phyloP scores from a whole-genome alignment of 352 stramenopile species.

The Globisporangium echinulatum region DNA sequence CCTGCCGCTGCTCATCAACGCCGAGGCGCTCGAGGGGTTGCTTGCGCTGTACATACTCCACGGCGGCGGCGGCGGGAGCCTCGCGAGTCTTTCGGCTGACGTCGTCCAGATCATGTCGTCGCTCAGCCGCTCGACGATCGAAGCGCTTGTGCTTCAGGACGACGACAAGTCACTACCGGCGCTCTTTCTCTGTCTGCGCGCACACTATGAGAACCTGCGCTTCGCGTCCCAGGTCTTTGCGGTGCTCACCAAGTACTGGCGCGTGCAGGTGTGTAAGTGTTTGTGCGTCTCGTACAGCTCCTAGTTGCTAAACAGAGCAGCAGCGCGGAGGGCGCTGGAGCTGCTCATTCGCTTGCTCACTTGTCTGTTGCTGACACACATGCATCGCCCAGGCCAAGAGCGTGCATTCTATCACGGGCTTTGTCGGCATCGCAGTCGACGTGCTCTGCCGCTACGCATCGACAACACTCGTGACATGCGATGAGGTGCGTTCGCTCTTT shows the following conservation, averaged over 20 bases:
- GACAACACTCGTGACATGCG: constrained; percentile 3
- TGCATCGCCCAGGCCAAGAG: constrained; percentile 17
- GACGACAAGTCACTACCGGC: constrained; percentile 48
- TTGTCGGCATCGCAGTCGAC: constrained; percentile 54
- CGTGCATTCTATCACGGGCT: constrained; percentile 40
- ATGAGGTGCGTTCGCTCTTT: constrained; percentile 4
- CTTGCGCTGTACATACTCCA: constrained; percentile 47
- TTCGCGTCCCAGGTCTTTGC: constrained; percentile 57
- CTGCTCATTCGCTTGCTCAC: too few relatives aligned
- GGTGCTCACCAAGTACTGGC: constrained; percentile 47
- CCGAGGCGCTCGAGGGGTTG: constrained; percentile 47
- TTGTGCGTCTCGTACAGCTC: too few relatives aligned
- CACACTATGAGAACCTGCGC: constrained; percentile 29
- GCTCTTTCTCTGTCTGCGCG: constrained; percentile 59
- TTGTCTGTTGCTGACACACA: not conserved
- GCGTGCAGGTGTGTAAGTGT: constrained; percentile 17
- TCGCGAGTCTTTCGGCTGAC: constrained; percentile 25
- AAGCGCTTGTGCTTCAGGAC: constrained; percentile 35
- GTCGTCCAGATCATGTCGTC: constrained; percentile 39
- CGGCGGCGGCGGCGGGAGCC: constrained; percentile 16
- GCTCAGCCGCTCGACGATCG: constrained; percentile 33
- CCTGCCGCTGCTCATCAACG: constrained; percentile 44
- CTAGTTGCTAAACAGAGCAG: too few relatives aligned
- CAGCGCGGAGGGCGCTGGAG: too few relatives aligned
- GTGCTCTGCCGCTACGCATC: constrained; percentile 20